Conservation (phyloP, 345 rosid genomes). For the Brassica cretica region DNA sequence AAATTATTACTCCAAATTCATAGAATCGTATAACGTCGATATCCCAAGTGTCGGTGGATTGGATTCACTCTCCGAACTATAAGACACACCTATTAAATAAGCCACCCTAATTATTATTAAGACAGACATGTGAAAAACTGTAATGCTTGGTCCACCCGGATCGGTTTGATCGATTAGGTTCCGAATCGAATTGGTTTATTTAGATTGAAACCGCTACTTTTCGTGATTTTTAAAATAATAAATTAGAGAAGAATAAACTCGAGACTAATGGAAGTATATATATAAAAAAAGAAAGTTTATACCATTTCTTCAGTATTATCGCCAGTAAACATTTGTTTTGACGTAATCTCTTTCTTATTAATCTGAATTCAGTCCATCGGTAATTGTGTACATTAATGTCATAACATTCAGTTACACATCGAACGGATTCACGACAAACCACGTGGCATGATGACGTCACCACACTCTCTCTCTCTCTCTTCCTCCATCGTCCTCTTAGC, state of each 20-base stretch:
- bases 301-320: background rate
- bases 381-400: constrained; percentile 5
- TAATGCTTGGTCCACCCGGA: background rate
- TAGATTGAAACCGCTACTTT: background rate
- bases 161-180: background rate
- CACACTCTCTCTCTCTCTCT: background rate
- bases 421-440: constrained; percentile 10
- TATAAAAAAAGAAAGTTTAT: background rate
- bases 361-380: background rate
- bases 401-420: background rate
- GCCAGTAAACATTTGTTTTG: background rate
- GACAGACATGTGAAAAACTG: background rate
- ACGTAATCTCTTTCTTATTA: background rate
- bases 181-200: background rate
- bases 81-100: background rate
- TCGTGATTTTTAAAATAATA: background rate
- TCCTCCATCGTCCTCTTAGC: constrained; percentile 1
- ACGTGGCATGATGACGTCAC: constrained; percentile 34
- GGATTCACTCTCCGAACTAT: constrained; percentile 13
- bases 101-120: background rate
- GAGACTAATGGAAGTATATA: background rate
- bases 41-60: constrained; percentile 34
- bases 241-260: background rate
- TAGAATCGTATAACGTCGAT: background rate
- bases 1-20: background rate